phyloP scores from a whole-genome alignment of 108 stramenopile genomes.

The Nannochloropsis salina region DNA sequence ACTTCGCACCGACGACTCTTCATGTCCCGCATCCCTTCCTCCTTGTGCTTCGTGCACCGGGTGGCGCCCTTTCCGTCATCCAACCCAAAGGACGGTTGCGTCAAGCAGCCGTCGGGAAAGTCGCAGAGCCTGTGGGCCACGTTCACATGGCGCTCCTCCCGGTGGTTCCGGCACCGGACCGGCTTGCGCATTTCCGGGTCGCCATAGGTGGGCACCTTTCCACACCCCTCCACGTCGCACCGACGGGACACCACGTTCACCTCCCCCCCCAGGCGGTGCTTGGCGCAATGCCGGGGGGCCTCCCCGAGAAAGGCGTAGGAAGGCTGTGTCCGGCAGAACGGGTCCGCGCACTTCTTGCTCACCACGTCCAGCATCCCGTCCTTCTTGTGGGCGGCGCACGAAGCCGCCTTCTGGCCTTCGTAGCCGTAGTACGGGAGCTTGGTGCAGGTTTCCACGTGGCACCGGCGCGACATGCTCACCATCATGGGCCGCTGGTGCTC shows the following conservation, averaged over 20 bases:
- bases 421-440: conserved; percentile 42
- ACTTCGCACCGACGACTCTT: conserved; percentile 37
- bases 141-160: conserved; percentile 28
- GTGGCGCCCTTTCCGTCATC: conserved; percentile 32
- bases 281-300: conserved; percentile 43
- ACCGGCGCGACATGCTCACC: conserved; percentile 37
- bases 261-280: conserved; percentile 26
- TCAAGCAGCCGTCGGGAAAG: conserved; percentile 21
- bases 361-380: conserved; percentile 48
- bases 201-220: conserved; percentile 43
- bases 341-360: conserved; percentile 30
- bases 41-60: conserved; percentile 31
- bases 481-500: background rate
- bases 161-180: conserved; percentile 36
- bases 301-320: conserved; percentile 34
- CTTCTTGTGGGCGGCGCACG: conserved; percentile 42
- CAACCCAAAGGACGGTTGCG: conserved; percentile 44
- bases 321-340: conserved; percentile 31
- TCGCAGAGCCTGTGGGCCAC: background rate
- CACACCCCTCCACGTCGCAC: conserved; percentile 41
- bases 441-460: conserved; percentile 38
- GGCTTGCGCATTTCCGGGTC: conserved; percentile 30
- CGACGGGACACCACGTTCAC: conserved; percentile 31
- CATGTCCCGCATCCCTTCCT: conserved; percentile 41
- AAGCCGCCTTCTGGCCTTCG: conserved; percentile 41